Conservation (phyloP, 257 asterid species). For the Dorcoceras hygrometricum region DNA sequence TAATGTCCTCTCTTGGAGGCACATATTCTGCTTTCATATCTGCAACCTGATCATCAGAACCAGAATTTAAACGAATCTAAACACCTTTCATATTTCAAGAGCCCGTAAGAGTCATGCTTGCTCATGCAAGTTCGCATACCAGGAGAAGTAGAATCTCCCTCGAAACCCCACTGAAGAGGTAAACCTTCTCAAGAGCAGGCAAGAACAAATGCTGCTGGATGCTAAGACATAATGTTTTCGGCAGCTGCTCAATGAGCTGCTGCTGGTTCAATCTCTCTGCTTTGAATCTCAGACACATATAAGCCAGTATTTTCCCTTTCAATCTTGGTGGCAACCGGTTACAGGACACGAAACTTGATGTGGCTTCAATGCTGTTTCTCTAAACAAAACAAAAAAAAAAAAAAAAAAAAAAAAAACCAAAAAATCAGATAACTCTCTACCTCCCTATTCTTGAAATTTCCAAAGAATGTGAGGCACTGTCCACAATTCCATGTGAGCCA, state of each 20-base stretch:
- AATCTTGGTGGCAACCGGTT: conserved; percentile 73
- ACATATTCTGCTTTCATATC: conserved; percentile 84
- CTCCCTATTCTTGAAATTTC: not conserved
- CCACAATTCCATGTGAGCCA: too few relatives aligned
- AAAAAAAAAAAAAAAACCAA: too few relatives aligned
- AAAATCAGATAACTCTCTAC: not conserved
- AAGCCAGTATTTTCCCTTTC: conserved; percentile 79
- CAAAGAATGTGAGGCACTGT: not conserved
- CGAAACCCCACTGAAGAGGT: conserved; percentile 75
- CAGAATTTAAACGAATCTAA: not conserved
- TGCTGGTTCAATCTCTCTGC: conserved; percentile 92
- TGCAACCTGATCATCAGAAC: conserved; percentile 52
- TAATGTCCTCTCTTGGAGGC: conserved; percentile 92
- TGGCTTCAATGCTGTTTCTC: conserved; percentile 86
- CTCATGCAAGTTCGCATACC: conserved; percentile 32
- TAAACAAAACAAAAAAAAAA: conserved; percentile 24
- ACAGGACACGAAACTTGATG: conserved; percentile 72
- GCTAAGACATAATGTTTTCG: conserved; percentile 67
- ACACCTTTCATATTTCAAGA: not conserved
- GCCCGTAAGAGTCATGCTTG: not conserved
- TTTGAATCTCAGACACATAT: conserved; percentile 81
- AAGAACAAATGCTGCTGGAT: conserved; percentile 74
- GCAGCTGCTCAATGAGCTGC: conserved; percentile 80
- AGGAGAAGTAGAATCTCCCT: conserved; percentile 56
- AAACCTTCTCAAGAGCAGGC: conserved; percentile 66